Conservation (phyloP, 129 eudicot genomes). For the Apium graveolens region DNA sequence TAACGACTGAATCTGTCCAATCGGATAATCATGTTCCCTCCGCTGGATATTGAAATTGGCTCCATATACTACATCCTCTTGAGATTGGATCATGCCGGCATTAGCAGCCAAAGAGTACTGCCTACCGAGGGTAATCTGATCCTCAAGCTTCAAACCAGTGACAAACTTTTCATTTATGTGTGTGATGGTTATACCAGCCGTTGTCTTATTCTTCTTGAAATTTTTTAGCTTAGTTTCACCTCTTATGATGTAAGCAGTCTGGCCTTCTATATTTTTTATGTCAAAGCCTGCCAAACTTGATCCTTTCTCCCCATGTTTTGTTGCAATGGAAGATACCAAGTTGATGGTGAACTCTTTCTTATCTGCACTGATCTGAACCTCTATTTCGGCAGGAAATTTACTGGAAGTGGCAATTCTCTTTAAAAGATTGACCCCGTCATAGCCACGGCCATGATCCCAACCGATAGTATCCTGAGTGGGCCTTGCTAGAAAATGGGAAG, state of each 20-base stretch:
- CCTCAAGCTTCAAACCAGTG: constrained; percentile 80
- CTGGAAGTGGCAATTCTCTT: constrained; percentile 51
- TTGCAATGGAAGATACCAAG: constrained; percentile 69
- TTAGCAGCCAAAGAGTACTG: constrained; percentile 63
- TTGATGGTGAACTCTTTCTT: constrained; percentile 81
- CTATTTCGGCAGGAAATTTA: constrained; percentile 49
- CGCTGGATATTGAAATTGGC: constrained; percentile 75
- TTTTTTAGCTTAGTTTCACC: constrained; percentile 83
- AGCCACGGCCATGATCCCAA: constrained; percentile 97
- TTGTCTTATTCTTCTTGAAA: constrained; percentile 65
- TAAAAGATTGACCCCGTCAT: constrained; percentile 85
- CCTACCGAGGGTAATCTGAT: constrained; percentile 60
- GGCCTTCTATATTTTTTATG: constrained; percentile 71
- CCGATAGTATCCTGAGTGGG: constrained; percentile 81
- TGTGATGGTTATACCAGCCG: constrained; percentile 73
- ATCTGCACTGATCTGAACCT: constrained; percentile 70
- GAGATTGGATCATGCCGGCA: constrained; percentile 70
- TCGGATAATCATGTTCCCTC: constrained; percentile 62
- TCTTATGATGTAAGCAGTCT: constrained; percentile 66
- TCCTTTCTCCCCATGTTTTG: constrained; percentile 62
- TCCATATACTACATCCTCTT: constrained; percentile 65
- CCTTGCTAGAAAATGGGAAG: constrained; percentile 79
- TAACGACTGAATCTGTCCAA: constrained; percentile 78
- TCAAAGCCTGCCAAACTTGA: constrained; percentile 87
- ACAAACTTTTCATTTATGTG: constrained; percentile 73